Conservation (phyloP, 2,329 filamentous ascomycete genomes). For the Periconia sp. region DNA sequence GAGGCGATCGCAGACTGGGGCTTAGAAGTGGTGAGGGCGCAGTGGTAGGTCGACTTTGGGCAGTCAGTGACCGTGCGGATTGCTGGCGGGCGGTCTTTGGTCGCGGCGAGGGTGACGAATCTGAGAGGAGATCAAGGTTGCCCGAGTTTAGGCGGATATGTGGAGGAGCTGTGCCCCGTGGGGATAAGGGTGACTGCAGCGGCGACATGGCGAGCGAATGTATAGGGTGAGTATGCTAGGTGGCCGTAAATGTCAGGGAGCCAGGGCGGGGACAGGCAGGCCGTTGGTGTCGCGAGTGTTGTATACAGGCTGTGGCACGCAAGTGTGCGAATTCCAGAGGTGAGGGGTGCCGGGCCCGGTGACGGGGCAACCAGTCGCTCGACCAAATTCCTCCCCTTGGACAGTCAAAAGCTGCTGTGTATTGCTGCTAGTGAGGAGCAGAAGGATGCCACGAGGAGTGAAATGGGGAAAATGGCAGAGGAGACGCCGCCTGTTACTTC, state of each 20-base stretch:
- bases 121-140: constrained; percentile 57
- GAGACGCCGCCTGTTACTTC: constrained; percentile 3
- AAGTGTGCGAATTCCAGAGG: constrained; percentile 30
- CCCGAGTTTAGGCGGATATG: constrained; percentile 71
- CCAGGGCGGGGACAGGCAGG: constrained; percentile 21
- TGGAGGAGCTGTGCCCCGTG: constrained; percentile 51
- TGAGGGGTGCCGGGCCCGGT: constrained; percentile 26
- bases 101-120: constrained; percentile 31
- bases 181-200: constrained; percentile 36
- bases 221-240: constrained; percentile 33
- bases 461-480: not conserved
- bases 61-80: constrained; percentile 55
- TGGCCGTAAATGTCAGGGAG: constrained; percentile 25
- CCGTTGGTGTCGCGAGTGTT: constrained; percentile 31
- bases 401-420: constrained; percentile 15
- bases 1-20: constrained; percentile 30
- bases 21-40: constrained; percentile 29
- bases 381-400: constrained; percentile 19
- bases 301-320: constrained; percentile 36
- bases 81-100: constrained; percentile 48
- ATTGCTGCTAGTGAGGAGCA: constrained; percentile 14
- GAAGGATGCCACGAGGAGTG: not conserved
- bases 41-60: constrained; percentile 44
- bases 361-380: constrained; percentile 34
- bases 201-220: constrained; percentile 37